phyloP scores from a whole-genome alignment of 257 asterid genomes.

The Scutellaria baicalensis region DNA sequence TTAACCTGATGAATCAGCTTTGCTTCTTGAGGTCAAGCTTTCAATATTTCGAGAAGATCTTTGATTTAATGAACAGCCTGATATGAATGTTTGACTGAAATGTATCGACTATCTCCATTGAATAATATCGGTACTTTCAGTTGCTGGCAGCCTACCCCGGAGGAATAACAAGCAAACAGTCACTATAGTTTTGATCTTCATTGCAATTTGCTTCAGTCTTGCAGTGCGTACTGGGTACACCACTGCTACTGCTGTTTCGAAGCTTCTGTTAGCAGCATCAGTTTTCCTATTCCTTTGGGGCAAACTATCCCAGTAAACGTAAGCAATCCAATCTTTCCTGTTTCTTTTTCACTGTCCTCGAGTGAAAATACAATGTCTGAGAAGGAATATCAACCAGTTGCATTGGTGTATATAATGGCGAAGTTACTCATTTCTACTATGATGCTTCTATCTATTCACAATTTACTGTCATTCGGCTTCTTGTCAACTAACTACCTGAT shows the following conservation, averaged over 20 bases:
- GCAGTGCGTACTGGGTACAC: slow-evolving; percentile 65
- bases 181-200: slow-evolving; percentile 40
- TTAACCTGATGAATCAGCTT: background rate
- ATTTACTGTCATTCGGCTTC: too few relatives aligned
- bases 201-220: slow-evolving; percentile 65
- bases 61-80: slow-evolving; percentile 6
- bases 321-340: slow-evolving; percentile 12
- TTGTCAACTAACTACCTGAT: too few relatives aligned
- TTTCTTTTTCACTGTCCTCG: background rate
- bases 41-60: background rate
- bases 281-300: slow-evolving; percentile 77
- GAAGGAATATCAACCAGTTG: too few relatives aligned
- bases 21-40: background rate
- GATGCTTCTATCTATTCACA: too few relatives aligned
- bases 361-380: too few relatives aligned
- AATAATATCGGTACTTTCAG: slow-evolving; percentile 39
- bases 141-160: slow-evolving; percentile 85
- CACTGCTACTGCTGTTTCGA: slow-evolving; percentile 57
- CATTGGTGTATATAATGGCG: too few relatives aligned
- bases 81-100: background rate
- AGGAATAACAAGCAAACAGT: slow-evolving; percentile 69
- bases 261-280: slow-evolving; percentile 55
- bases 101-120: slow-evolving; percentile 8
- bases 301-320: slow-evolving; percentile 71
- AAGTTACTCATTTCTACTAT: too few relatives aligned